These are phyloP conservation scores for Lizonia empirigonia DNA, from an alignment of 2,329 filamentous ascomycete genomes.

Conservation along the genomic window DNA sequence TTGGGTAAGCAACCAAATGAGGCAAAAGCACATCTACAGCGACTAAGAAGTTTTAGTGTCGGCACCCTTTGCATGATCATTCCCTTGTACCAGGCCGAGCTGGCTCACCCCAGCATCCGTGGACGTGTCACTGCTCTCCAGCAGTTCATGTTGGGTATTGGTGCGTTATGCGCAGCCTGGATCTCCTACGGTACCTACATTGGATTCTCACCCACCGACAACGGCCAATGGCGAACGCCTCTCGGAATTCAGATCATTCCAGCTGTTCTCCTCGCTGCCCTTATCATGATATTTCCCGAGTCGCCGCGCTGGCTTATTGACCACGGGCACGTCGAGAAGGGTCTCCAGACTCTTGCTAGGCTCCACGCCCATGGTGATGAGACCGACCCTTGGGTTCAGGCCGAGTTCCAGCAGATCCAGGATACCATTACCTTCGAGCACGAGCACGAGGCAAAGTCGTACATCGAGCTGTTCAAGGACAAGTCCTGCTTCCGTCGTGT, in stretches of 20 bases:
- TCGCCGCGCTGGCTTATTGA: conserved; percentile 73
- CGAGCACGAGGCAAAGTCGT: conserved; percentile 72
- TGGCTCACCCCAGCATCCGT: conserved; percentile 78
- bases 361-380: conserved; percentile 72
- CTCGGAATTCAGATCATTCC: conserved; percentile 75
- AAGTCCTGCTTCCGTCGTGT: conserved; percentile 72
- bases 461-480: conserved; percentile 69
- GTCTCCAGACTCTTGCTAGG: conserved; percentile 68
- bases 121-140: conserved; percentile 76
- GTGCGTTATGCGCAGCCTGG: conserved; percentile 74
- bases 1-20: conserved; percentile 57
- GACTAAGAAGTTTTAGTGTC: conserved; percentile 50
- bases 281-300: conserved; percentile 77
- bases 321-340: conserved; percentile 68
- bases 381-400: conserved; percentile 70
- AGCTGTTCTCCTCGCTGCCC: conserved; percentile 64
- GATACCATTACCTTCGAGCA: conserved; percentile 69
- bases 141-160: conserved; percentile 83
- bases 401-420: conserved; percentile 74
- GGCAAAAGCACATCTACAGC: neutral
- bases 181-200: conserved; percentile 68
- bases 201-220: conserved; percentile 54
- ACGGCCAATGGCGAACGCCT: conserved; percentile 65
- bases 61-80: conserved; percentile 68
- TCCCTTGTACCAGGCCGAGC: conserved; percentile 77